phyloP scores from a whole-genome alignment of 345 rosid genomes.

The Erysimum cheiranthoides region DNA sequence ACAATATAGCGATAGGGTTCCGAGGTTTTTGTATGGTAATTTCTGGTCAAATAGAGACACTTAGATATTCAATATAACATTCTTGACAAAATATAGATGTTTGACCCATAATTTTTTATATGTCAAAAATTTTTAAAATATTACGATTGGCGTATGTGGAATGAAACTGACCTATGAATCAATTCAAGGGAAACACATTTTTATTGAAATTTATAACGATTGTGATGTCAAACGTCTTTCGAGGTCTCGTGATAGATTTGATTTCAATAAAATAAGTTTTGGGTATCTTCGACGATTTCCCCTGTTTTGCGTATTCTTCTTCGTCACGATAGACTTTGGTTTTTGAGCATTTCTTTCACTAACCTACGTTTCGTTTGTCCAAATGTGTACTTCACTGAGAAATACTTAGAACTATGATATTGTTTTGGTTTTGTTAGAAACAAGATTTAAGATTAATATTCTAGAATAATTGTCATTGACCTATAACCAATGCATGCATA shows the following conservation, averaged over 20 bases:
- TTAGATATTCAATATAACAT: not conserved
- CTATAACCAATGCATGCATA: constrained; percentile 18
- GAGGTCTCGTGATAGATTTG: constrained; percentile 1
- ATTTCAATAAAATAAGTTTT: not conserved
- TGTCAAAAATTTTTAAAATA: not conserved
- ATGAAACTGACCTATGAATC: not conserved
- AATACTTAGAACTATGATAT: too few relatives aligned
- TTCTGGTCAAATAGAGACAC: constrained; percentile 2
- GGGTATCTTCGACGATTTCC: not conserved
- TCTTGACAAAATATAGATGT: not conserved
- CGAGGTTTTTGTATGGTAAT: not conserved
- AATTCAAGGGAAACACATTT: not conserved
- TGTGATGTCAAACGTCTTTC: constrained; percentile 16
- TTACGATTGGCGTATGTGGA: not conserved
- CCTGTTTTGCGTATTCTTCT: not conserved
- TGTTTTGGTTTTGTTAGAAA: not conserved
- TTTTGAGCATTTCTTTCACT: not conserved
- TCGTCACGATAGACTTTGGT: not conserved
- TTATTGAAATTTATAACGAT: constrained; percentile 2
- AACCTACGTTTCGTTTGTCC: not conserved
- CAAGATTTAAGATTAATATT: not conserved
- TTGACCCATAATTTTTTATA: not conserved
- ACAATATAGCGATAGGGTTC: not conserved
- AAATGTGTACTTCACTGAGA: not conserved
- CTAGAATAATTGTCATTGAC: constrained; percentile 4